phyloP scores from a whole-genome alignment of 768 basidiomycete species.

The Boletus vermiculosoides region DNA sequence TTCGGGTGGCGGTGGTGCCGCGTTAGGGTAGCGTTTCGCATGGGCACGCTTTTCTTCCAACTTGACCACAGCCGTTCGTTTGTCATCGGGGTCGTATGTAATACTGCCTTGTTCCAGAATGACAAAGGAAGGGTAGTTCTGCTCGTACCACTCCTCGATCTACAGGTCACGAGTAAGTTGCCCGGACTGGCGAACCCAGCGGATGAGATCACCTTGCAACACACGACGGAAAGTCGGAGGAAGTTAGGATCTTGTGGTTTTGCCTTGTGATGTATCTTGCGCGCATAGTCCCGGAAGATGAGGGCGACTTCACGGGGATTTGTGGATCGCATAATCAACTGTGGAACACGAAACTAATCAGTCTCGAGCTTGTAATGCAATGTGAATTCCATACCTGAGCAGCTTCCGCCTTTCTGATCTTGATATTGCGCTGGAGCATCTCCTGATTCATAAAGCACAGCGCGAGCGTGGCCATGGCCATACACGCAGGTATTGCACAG shows the following conservation, averaged over 20 bases:
- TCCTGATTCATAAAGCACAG: conserved; percentile 90
- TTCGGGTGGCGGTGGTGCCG: conserved; percentile 1
- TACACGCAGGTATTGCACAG: conserved; percentile 89
- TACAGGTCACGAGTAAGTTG: conserved; percentile 27
- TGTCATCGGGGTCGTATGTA: conserved; percentile 49
- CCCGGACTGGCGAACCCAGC: neutral
- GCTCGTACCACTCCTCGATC: conserved; percentile 96
- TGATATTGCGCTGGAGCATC: conserved; percentile 86
- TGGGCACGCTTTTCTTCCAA: conserved; percentile 44
- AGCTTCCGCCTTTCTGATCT: conserved; percentile 92
- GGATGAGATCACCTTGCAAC: conserved; percentile 62
- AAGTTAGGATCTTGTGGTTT: conserved; percentile 83
- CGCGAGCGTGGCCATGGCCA: conserved; percentile 94
- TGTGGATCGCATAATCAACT: conserved; percentile 91
- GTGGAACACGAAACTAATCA: neutral
- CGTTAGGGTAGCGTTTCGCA: conserved; percentile 21
- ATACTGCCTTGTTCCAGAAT: conserved; percentile 21
- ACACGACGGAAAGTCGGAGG: conserved; percentile 77
- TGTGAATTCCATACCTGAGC: conserved; percentile 55
- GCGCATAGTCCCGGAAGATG: conserved; percentile 81
- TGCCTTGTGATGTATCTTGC: conserved; percentile 80
- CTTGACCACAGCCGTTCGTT: conserved; percentile 52
- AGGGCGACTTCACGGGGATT: conserved; percentile 90
- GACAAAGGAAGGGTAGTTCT: conserved; percentile 92
- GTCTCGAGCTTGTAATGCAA: neutral